Conservation (phyloP, 345 rosid species). For the Rhizophora mangle region DNA sequence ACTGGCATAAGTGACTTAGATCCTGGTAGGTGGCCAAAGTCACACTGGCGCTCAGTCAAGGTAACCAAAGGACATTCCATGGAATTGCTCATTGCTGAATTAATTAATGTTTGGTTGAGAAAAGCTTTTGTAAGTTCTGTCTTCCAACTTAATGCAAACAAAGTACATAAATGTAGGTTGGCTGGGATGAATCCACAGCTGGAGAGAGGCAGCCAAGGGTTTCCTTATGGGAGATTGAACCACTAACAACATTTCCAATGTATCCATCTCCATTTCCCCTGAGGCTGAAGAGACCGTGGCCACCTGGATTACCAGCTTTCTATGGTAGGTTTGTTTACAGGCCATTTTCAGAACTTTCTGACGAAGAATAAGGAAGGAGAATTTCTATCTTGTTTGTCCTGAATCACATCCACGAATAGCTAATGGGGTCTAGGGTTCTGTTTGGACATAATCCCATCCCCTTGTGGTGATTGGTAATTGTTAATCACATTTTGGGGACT, state of each 20-base stretch:
- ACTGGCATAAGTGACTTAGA: conserved; percentile 83
- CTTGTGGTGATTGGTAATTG: no score
- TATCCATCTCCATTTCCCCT: conserved; percentile 91
- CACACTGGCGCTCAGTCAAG: conserved; percentile 93
- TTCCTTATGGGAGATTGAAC: conserved; percentile 98
- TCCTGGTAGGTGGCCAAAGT: conserved; percentile 65
- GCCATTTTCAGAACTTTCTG: neutral
- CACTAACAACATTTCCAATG: conserved; percentile 94
- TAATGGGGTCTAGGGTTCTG: neutral
- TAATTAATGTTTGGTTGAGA: neutral
- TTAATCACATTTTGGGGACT: no score
- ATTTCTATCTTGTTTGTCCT: no score
- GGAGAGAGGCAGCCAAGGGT: conserved; percentile 99
- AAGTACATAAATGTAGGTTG: conserved; percentile 57
- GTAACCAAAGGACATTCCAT: conserved; percentile 22
- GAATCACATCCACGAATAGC: neutral
- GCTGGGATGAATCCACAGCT: conserved; percentile 99
- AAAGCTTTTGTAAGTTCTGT: neutral
- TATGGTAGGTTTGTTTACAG: conserved; percentile 45
- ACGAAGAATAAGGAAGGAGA: no score
- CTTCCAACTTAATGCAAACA: neutral
- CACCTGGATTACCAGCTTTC: conserved; percentile 73
- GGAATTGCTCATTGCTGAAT: neutral
- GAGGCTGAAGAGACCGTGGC: conserved; percentile 98
- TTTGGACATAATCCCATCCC: no score